Base-by-base conservation (phyloP, 179 eudicot species). In the Camellia oleifera region DNA sequence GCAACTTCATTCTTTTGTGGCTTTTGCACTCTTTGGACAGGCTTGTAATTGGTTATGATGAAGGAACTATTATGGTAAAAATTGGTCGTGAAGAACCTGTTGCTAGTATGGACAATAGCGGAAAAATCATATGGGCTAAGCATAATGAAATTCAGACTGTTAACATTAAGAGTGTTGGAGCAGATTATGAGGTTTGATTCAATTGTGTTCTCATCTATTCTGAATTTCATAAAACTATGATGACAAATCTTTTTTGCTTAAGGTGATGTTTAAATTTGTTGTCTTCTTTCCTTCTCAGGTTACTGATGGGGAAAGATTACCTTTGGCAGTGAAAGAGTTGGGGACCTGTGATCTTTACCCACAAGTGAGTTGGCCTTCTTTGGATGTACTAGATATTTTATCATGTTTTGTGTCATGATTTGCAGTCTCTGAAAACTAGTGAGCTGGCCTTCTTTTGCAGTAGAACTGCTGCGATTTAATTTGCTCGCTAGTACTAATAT, bases 331-430 rank as follows among this genome's bases (percentile, higher is more conserved):
- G 64, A 94, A 91, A 88, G 98, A 94, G 86, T 85, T 94, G 91
- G 98, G 98, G 52, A 89, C 94, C 69, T 94, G 98, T 84, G 98
- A 94, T 86, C 94, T 94, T 84, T 94, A 94, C 88, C 98, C 98
- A 23, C 98, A 94, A 90, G 98, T 94, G 77, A 84, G 88, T 82
- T 77, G 68, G 65, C 76, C 42, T 65, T 65, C 44, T 26, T 65
- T 9, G 69, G 26, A 26, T 3, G 42, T 65, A 65, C 69, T 26
- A 65, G 44, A 20, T 23, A 65, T 26, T 23, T 12, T 65, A 3
- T 8, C 1, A 4, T 56, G 60, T 13, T 3, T 11, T 56, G 14
- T 56, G 12, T 10, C 14, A 56, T 56, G 60, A 9, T 32, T 32
- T 32, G 40, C 40, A 32, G 40, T 32, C 40, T 32, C 40, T 1